Conservation (phyloP, 164 flowering plant species). For the Tinospora cordifolia region DNA sequence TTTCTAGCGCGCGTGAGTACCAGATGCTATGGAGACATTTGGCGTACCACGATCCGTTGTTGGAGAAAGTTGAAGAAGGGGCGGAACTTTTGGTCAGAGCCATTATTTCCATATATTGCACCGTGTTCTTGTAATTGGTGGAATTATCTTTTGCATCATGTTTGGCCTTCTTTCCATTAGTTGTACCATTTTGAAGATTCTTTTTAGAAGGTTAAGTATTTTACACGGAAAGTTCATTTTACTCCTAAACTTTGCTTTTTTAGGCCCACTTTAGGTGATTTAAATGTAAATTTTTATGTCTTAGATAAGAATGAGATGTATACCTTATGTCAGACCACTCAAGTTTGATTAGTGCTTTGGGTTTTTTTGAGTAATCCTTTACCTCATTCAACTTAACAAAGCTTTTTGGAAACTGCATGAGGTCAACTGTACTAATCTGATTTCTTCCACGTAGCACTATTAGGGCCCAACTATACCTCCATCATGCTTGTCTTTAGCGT, state of each 20-base stretch:
- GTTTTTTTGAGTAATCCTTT: no score
- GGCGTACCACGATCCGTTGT: constrained; percentile 55
- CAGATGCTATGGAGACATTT: constrained; percentile 94
- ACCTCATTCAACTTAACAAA: no score
- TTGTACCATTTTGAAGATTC: not conserved
- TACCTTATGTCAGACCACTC: no score
- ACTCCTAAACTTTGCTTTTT: not conserved
- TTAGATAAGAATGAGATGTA: no score
- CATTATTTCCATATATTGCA: not conserved
- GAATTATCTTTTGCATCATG: not conserved
- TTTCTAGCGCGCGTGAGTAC: constrained; percentile 71
- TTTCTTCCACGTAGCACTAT: no score
- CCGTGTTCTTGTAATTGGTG: not conserved
- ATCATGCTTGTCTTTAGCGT: no score
- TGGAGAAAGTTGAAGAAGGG: constrained; percentile 39
- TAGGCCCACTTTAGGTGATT: not conserved
- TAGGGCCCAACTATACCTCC: no score
- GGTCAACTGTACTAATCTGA: no score
- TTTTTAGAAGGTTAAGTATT: not conserved
- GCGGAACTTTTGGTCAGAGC: constrained; percentile 55
- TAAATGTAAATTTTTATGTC: not conserved
- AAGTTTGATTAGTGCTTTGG: no score
- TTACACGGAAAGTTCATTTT: no score
- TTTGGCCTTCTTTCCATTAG: no score
- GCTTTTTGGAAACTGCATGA: no score